A percentile compares a stretch with the other conserved stretches of the same genome.
Evolutionary conservation across 768 basidiomycete species (phyloP).

Genomic region (Lactarius deliciosus): DNA sequence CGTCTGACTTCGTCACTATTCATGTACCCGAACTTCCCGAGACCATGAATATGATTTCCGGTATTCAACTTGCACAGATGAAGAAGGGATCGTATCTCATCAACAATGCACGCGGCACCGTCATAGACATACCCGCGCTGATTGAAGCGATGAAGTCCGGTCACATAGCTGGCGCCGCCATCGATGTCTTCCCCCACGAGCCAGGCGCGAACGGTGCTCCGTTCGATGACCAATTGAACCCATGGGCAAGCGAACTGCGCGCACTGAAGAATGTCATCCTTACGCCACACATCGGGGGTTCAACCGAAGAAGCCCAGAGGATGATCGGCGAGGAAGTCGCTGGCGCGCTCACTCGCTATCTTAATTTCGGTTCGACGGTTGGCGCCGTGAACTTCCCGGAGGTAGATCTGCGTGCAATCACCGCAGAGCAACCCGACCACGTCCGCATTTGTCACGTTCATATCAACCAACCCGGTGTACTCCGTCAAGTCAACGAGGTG

Average conservation of each 20-base stretch:
- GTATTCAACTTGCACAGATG: constrained; percentile 79
- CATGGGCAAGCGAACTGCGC: constrained; percentile 78
- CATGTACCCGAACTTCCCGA: constrained; percentile 97
- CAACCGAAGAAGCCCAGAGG: constrained; percentile 96
- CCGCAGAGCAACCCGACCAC: constrained; percentile 73
- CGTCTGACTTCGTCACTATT: constrained; percentile 92
- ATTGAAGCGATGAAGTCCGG: constrained; percentile 77
- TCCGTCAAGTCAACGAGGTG: constrained; percentile 91
- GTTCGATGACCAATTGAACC: constrained; percentile 86
- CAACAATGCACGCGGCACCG: constrained; percentile 95
- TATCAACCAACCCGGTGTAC: constrained; percentile 92
- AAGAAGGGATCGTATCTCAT: constrained; percentile 94
- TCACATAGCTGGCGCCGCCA: constrained; percentile 85
- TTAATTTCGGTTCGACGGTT: constrained; percentile 86
- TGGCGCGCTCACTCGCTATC: constrained; percentile 79
- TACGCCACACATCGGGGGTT: constrained; percentile 98
- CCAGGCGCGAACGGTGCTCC: constrained; percentile 87
- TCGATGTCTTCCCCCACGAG: constrained; percentile 95
- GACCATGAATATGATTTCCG: constrained; percentile 91
- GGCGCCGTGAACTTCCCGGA: constrained; percentile 99
- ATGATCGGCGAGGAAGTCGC: constrained; percentile 98
- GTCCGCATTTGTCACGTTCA: constrained; percentile 95
- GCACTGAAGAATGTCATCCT: constrained; percentile 87
- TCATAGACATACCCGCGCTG: constrained; percentile 93
- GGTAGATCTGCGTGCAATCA: constrained; percentile 92